These are phyloP conservation scores for Colletotrichum sojae DNA, from an alignment of 2,329 filamentous ascomycete genomes.

Conservation along the genomic window DNA sequence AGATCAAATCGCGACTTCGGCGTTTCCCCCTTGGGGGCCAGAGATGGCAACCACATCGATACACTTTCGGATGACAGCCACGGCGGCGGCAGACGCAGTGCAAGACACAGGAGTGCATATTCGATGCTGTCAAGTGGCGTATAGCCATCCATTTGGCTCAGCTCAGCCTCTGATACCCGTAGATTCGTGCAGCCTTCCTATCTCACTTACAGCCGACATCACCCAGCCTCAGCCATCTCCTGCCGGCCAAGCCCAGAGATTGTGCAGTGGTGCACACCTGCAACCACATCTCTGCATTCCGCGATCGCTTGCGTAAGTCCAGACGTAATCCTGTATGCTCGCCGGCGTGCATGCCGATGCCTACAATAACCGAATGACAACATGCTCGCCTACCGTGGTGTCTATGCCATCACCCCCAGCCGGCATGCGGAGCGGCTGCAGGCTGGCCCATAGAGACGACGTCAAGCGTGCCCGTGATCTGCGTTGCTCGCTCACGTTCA, in stretches of 20 bases:
- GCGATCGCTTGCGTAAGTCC: conserved; percentile 38
- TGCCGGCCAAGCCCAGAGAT: conserved; percentile 32
- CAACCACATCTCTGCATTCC: conserved; percentile 25
- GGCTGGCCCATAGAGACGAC: conserved; percentile 8
- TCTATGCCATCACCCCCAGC: conserved; percentile 19
- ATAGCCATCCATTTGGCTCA: conserved; percentile 6
- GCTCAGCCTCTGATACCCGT: conserved; percentile 12
- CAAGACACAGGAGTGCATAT: conserved; percentile 15
- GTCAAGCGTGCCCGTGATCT: conserved; percentile 30
- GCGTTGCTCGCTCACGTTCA: not conserved
- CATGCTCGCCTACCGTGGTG: conserved; percentile 1
- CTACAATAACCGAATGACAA: conserved; percentile 36
- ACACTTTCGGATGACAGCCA: conserved; percentile 15
- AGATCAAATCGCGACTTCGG: not conserved
- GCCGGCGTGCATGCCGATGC: conserved; percentile 24
- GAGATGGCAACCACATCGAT: conserved; percentile 1
- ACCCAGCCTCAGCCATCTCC: conserved; percentile 17
- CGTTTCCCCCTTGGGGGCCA: not conserved
- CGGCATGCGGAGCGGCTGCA: conserved; percentile 4
- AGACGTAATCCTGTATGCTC: conserved; percentile 28
- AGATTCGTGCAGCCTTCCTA: conserved; percentile 29
- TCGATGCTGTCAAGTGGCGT: conserved; percentile 21
- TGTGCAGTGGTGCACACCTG: conserved; percentile 15
- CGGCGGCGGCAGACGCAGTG: conserved; percentile 6
- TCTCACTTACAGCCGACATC: conserved; percentile 28